Conservation (phyloP, 2,329 filamentous ascomycete species). For the Dendryphion nanum region DNA sequence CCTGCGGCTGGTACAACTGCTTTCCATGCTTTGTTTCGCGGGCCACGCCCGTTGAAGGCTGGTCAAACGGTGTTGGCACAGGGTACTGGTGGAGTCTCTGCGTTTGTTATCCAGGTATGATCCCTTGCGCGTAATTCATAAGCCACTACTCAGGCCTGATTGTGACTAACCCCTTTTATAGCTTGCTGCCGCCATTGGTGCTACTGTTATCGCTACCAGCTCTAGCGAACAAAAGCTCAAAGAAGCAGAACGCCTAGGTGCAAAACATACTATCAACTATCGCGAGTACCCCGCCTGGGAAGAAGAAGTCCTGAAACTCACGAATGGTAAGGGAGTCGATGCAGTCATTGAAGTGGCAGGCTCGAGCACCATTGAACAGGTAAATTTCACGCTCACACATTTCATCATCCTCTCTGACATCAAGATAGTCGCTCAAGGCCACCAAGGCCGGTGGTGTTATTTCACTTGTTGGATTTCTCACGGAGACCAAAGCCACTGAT, state of each 20-base stretch:
- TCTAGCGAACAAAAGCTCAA: constrained; percentile 51
- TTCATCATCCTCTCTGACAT: too few relatives aligned
- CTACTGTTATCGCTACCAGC: constrained; percentile 49
- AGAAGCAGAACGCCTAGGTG: constrained; percentile 39
- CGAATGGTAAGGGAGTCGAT: constrained; percentile 44
- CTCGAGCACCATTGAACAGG: constrained; percentile 34
- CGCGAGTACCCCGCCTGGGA: constrained; percentile 46
- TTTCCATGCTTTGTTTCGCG: constrained; percentile 10
- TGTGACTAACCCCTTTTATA: constrained; percentile 1
- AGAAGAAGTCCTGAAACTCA: constrained; percentile 44
- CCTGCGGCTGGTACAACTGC: constrained; percentile 7
- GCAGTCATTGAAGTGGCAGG: constrained; percentile 43
- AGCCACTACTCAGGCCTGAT: neutral
- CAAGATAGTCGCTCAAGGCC: constrained; percentile 48
- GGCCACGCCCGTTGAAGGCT: constrained; percentile 3
- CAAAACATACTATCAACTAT: constrained; percentile 51
- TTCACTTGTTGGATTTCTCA: constrained; percentile 46
- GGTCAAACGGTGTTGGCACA: too few relatives aligned
- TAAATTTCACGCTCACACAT: too few relatives aligned
- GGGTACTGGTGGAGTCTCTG: constrained; percentile 10
- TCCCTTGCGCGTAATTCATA: neutral
- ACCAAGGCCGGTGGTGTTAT: constrained; percentile 48
- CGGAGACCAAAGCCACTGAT: constrained; percentile 6
- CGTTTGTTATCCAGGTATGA: constrained; percentile 8
- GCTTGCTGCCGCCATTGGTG: constrained; percentile 47